These are phyloP conservation scores for Phylloporus gajari DNA, from an alignment of 1,284 basidiomycete species.

Conservation along the genomic window DNA sequence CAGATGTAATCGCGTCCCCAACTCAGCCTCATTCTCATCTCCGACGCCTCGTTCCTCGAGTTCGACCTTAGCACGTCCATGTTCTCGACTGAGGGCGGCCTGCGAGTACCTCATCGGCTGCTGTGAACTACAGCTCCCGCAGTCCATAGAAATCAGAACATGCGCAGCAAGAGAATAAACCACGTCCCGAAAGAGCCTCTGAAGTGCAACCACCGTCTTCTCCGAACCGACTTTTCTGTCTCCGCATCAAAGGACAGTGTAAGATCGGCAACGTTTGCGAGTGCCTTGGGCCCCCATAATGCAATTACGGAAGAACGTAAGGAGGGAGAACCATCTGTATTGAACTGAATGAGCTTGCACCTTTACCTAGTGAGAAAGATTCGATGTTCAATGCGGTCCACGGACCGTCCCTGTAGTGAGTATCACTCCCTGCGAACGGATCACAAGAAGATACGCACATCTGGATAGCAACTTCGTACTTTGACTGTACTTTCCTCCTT, in stretches of 20 bases:
- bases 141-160: conserved; percentile 62
- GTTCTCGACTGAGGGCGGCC: conserved; percentile 88
- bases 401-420: too few species aligned
- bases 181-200: conserved; percentile 83
- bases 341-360: conserved; percentile 77
- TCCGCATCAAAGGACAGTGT: conserved; percentile 77
- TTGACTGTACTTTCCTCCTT: too few species aligned
- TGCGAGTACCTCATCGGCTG: conserved; percentile 91
- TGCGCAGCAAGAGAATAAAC: background rate
- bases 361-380: conserved; percentile 50
- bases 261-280: conserved; percentile 81
- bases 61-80: conserved; percentile 78
- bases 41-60: conserved; percentile 57
- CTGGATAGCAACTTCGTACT: too few species aligned
- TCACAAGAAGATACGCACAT: too few species aligned
- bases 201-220: conserved; percentile 88
- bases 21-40: conserved; percentile 8
- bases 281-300: conserved; percentile 87
- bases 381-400: background rate
- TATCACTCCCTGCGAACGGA: too few species aligned
- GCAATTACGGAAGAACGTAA: conserved; percentile 75
- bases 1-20: conserved; percentile 70
- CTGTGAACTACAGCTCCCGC: conserved; percentile 82
- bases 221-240: conserved; percentile 63
- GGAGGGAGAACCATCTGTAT: conserved; percentile 74